These are phyloP conservation scores for Metschnikowia hibisci DNA, from an alignment of 805 yeast genomes.

Conservation along the genomic window DNA sequence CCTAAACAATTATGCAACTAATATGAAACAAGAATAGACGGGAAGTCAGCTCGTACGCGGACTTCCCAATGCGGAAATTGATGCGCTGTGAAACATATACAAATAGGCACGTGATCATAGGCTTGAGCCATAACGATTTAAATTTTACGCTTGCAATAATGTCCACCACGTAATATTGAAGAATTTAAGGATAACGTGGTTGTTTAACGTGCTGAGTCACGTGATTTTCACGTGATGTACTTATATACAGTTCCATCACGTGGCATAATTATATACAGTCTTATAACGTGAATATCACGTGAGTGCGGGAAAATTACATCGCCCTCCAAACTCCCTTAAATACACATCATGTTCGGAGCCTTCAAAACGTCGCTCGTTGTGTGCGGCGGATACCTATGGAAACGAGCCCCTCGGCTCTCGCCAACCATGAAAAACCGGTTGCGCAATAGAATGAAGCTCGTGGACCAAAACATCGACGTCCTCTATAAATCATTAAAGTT, in stretches of 20 bases:
- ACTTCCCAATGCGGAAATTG: neutral
- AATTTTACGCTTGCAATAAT: no score
- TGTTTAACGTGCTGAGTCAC: no score
- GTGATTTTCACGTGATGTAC: neutral
- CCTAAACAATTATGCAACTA: no score
- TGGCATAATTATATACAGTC: no score
- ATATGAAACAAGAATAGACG: no score
- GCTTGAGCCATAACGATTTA: no score
- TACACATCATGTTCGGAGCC: conserved; percentile 60
- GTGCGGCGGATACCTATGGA: conserved; percentile 72
- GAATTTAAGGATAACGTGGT: no score
- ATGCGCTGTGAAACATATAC: no score
- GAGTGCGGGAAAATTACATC: neutral
- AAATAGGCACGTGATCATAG: no score
- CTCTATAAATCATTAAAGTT: conserved; percentile 41
- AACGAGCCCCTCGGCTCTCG: conserved; percentile 53
- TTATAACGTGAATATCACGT: neutral
- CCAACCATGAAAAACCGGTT: conserved; percentile 77
- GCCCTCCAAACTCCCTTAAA: neutral
- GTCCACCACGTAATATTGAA: no score
- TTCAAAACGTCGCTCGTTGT: conserved; percentile 56
- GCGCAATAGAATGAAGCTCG: conserved; percentile 75
- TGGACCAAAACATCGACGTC: conserved; percentile 72
- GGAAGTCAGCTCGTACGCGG: neutral
- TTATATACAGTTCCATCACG: no score